Percentiles rank a stretch among this genome's conserved stretches.
These are phyloP conservation scores for Hyphodiscus sp. DNA, from an alignment of 2,329 filamentous ascomycete genomes.

Conservation along the genomic window DNA sequence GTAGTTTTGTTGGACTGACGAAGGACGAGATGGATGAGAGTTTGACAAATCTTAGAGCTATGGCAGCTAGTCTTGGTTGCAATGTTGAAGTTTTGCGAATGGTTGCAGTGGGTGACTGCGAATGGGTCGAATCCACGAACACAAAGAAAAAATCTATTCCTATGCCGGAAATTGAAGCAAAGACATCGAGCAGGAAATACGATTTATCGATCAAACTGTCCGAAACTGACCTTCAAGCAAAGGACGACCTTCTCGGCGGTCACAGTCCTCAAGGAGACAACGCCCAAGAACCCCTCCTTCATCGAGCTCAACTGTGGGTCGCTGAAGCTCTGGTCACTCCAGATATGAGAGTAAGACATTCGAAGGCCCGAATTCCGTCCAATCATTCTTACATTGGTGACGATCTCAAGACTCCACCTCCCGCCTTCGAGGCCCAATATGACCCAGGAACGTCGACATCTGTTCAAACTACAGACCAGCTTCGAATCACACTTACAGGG, in stretches of 20 bases:
- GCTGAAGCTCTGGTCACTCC: constrained; percentile 87
- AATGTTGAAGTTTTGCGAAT: constrained; percentile 73
- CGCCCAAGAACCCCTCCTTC: constrained; percentile 18
- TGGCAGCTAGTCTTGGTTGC: constrained; percentile 91
- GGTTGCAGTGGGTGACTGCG: constrained; percentile 79
- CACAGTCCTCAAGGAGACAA: neutral
- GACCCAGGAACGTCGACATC: neutral
- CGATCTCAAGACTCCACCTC: constrained; percentile 4
- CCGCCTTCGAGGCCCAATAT: neutral
- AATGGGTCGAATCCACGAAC: constrained; percentile 45
- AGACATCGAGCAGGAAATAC: constrained; percentile 11
- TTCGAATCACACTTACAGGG: constrained; percentile 81
- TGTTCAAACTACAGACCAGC: constrained; percentile 48
- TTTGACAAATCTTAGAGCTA: constrained; percentile 73
- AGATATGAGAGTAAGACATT: constrained; percentile 42
- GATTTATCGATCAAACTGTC: neutral
- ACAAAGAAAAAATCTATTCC: constrained; percentile 4
- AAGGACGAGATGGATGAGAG: constrained; percentile 92
- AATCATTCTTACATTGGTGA: neutral
- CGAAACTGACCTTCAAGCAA: constrained; percentile 3
- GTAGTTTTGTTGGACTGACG: constrained; percentile 79
- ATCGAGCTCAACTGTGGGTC: constrained; percentile 65
- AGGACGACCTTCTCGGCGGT: neutral
- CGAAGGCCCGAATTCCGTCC: neutral
- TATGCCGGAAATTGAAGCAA: constrained; percentile 9